Base-by-base conservation (phyloP, 2,329 filamentous ascomycete species). In the Amylocarpus encephaloides region DNA sequence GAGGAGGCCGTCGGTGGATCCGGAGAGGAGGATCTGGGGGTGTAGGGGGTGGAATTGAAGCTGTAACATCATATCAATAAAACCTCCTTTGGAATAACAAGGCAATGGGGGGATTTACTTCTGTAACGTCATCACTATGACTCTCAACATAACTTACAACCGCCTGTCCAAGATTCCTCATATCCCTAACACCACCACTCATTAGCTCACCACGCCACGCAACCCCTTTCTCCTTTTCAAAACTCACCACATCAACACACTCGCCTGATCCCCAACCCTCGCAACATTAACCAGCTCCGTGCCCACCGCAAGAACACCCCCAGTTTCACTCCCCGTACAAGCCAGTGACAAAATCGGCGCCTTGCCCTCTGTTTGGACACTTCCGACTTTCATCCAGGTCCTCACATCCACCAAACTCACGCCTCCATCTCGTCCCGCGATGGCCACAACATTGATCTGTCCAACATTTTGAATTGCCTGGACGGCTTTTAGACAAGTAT, bases 1-100 rank as follows among this genome's bases (percentile, higher is more conserved):
- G 60, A 92, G 77, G 1, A 92, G 77, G 6, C 86, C 86, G 67
- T 93, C 88, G 12, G 86, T 92, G 34, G 85, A 88, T 39, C 85
- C 86, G 1, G 86, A 88, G 10, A 92, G 73, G 5, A 92, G 76
- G 13, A 86, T 71, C 40, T 77, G 73, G 0, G 78, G 73, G 43
- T 78, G 71, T 2, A 68, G 70, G 0, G 83, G 82, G 66, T 87
- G 82, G 60, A 83, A 82, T 62, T 75, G 72, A 1, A 83, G 68
- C 73, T 81, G 63, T 44, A 61, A n/a, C 58, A 38, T 32, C 22
- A 26, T 32, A 30, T 49, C 3, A 48, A 54, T 32, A 68, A 32
- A 42, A 6, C 26, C 44, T 48, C n/a, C 6, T 18, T 39, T n/a
- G 9, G n/a, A n/a, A n/a, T n/a, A n/a, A n/a, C n/a, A n/a, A n/a